phyloP scores from a whole-genome alignment of 1,139 yeast species.

The Debaryomycetaceae sp. region DNA sequence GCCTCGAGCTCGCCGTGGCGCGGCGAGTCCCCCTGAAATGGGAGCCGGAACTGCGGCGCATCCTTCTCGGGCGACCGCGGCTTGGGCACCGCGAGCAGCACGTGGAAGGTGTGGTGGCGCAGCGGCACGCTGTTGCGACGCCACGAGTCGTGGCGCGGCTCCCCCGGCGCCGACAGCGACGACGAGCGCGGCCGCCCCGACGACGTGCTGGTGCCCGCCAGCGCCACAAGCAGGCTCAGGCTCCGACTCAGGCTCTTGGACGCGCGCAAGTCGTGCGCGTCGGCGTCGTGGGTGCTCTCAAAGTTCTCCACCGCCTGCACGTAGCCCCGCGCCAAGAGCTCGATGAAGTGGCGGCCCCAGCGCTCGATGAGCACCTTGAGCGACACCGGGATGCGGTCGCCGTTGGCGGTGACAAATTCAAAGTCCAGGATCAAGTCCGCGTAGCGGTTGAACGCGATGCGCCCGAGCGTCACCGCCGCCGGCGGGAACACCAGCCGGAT shows the following conservation, averaged over 20 bases:
- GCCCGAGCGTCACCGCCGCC: conserved; percentile 70
- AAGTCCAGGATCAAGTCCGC: conserved; percentile 65
- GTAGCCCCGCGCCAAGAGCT: conserved; percentile 57
- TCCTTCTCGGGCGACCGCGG: conserved; percentile 27
- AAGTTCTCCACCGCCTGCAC: conserved; percentile 51
- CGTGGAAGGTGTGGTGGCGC: conserved; percentile 12
- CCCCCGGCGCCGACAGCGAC: not conserved
- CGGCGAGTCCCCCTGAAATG: conserved; percentile 57
- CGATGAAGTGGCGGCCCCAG: conserved; percentile 71
- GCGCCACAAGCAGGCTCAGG: conserved; percentile 2
- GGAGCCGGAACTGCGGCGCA: conserved; percentile 54
- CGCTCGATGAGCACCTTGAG: conserved; percentile 56
- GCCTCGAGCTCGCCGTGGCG: too few species aligned
- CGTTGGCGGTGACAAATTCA: conserved; percentile 63
- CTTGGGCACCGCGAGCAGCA: conserved; percentile 22
- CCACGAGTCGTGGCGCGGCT: not conserved
- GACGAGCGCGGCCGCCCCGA: not conserved
- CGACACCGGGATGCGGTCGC: conserved; percentile 62
- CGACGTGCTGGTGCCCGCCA: not conserved
- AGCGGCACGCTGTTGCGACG: not conserved
- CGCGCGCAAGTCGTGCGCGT: conserved; percentile 6
- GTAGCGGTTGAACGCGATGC: conserved; percentile 66
- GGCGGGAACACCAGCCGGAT: conserved; percentile 69
- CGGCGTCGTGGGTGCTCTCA: conserved; percentile 27
- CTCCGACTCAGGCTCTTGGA: conserved; percentile 6